A percentile compares a stretch with the other conserved stretches of the same genome.
phyloP scores from a whole-genome alignment of 2,329 filamentous ascomycete genomes.

The Emmonsiellopsis sp. region DNA sequence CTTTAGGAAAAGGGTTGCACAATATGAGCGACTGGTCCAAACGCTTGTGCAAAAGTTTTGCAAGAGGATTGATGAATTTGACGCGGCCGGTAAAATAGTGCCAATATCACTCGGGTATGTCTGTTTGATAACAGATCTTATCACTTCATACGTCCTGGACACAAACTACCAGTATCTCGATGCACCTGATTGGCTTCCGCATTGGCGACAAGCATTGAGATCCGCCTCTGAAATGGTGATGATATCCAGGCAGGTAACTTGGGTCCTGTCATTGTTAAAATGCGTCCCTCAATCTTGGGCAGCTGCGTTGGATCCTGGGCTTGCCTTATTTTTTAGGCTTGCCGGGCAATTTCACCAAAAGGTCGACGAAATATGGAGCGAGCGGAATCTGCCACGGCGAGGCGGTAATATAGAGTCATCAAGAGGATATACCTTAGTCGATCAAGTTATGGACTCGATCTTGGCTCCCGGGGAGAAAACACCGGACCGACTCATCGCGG shows the following conservation, averaged over 20 bases:
- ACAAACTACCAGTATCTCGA: slow-evolving; percentile 23
- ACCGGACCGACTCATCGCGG: slow-evolving; percentile 21
- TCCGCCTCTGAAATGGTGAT: slow-evolving; percentile 1
- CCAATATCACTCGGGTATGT: slow-evolving; percentile 13
- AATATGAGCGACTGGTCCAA: slow-evolving; percentile 13
- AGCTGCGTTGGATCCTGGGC: not conserved
- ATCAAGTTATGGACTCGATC: slow-evolving; percentile 20
- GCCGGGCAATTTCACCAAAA: not conserved
- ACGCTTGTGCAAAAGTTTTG: slow-evolving; percentile 14
- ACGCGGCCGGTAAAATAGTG: not conserved
- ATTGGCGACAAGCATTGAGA: slow-evolving; percentile 19
- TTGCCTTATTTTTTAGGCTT: slow-evolving; percentile 1
- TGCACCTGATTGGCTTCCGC: slow-evolving; percentile 20
- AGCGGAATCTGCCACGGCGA: not conserved
- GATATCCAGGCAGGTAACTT: slow-evolving; percentile 1
- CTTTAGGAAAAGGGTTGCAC: slow-evolving; percentile 13
- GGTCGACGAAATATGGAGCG: not conserved
- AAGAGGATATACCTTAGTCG: slow-evolving; percentile 20
- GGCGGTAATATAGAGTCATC: not conserved
- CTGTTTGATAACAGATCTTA: slow-evolving; percentile 33
- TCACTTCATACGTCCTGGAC: slow-evolving; percentile 35
- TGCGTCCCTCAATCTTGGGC: not conserved
- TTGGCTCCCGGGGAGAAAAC: slow-evolving; percentile 30
- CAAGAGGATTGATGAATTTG: slow-evolving; percentile 6
- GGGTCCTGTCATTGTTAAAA: not conserved